A percentile compares a stretch with the other conserved stretches of the same genome.
These are phyloP conservation scores for Aspergillus intermedius DNA, from an alignment of 2,329 filamentous ascomycete species.

Conservation along the genomic window DNA sequence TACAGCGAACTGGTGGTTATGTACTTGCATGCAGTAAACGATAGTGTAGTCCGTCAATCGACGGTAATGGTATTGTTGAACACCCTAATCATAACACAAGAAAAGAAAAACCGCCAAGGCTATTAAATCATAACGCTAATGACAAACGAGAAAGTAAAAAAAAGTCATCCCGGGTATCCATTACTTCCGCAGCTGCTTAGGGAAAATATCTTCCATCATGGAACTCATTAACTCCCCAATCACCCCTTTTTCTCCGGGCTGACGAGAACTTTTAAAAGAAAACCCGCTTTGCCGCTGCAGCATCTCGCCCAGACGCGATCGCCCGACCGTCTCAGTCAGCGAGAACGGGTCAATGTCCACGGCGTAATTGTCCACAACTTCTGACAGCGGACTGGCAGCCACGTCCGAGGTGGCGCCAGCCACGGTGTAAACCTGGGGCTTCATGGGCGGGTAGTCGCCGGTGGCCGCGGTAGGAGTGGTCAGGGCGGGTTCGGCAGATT, in stretches of 20 bases:
- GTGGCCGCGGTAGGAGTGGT: constrained; percentile 10
- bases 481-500: constrained; percentile 21
- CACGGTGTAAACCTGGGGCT: constrained; percentile 52
- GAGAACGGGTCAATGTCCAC: constrained; percentile 52
- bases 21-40: no score
- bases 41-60: no score
- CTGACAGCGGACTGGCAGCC: constrained; percentile 50
- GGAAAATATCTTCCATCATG: constrained; percentile 33
- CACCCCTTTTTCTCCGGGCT: constrained; percentile 21
- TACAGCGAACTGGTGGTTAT: no score
- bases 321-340: constrained; percentile 46
- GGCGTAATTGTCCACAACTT: constrained; percentile 52
- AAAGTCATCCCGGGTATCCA: constrained; percentile 6
- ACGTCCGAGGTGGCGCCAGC: constrained; percentile 38
- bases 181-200: constrained; percentile 23
- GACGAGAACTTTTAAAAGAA: neutral
- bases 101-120: neutral
- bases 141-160: neutral
- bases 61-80: neutral
- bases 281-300: constrained; percentile 27
- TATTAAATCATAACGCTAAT: neutral
- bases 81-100: neutral
- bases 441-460: constrained; percentile 37
- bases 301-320: constrained; percentile 31
- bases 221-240: constrained; percentile 31